These are phyloP conservation scores for Corymbia citriodora DNA, from an alignment of 441 rosid genomes.

Conservation along the genomic window DNA sequence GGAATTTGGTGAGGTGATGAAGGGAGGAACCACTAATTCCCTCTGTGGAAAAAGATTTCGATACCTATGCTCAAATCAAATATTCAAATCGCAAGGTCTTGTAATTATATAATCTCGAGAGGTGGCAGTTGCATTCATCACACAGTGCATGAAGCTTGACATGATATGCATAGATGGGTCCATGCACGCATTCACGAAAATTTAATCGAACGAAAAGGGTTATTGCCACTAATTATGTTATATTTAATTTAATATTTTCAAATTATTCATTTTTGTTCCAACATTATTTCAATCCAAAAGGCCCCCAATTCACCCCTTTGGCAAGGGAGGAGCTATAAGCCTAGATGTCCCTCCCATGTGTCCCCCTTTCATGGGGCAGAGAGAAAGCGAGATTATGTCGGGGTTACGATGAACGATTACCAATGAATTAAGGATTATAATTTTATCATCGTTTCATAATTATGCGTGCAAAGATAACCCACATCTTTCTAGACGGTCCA, in stretches of 20 bases:
- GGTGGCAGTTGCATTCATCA: accelerated
- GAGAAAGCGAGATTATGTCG: not conserved
- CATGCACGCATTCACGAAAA: not conserved
- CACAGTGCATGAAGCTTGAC: not conserved
- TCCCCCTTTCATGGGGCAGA: not conserved
- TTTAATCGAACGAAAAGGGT: not conserved
- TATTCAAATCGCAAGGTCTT: not conserved
- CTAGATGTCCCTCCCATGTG: not conserved
- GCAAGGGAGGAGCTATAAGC: not conserved
- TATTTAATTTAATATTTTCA: not conserved
- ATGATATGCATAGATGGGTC: too few species aligned
- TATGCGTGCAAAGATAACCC: not conserved
- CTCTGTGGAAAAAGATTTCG: not conserved
- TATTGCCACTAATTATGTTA: not conserved
- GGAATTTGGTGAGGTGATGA: not conserved
- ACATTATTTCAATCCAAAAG: not conserved
- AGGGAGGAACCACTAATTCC: not conserved
- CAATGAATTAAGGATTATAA: not conserved
- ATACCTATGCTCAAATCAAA: not conserved
- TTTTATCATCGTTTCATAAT: not conserved
- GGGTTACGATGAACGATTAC: not conserved
- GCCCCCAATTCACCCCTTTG: not conserved
- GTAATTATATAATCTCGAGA: not conserved
- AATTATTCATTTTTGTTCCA: not conserved
- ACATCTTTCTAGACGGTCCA: not conserved